phyloP scores from a whole-genome alignment of 495 filamentous ascomycete species.

The Tuber calosporum region DNA sequence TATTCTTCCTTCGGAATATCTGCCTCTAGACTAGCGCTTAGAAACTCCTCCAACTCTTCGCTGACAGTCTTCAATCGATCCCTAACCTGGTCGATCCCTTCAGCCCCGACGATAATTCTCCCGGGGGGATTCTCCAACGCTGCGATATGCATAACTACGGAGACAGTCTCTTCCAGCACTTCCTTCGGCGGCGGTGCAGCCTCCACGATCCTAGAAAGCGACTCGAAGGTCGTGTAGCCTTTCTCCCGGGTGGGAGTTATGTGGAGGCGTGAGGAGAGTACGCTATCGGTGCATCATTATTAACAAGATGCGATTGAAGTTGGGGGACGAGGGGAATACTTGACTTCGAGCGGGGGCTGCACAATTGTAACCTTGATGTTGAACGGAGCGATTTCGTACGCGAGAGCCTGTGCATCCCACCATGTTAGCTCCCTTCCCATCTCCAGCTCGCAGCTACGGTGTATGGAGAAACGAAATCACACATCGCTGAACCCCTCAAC shows the following conservation, averaged over 20 bases:
- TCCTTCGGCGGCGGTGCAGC: slow-evolving; percentile 12
- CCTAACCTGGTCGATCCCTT: slow-evolving; percentile 80
- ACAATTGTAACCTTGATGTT: slow-evolving; percentile 94
- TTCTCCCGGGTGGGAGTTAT: slow-evolving; percentile 16
- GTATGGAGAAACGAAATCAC: slow-evolving; percentile 18
- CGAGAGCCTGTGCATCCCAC: slow-evolving; percentile 55
- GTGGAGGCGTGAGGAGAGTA: slow-evolving; percentile 27
- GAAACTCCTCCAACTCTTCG: slow-evolving; percentile 92
- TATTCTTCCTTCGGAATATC: slow-evolving; percentile 43
- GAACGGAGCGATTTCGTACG: slow-evolving; percentile 95
- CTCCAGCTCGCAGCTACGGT: not conserved
- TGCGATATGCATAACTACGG: slow-evolving; percentile 81
- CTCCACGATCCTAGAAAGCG: not conserved
- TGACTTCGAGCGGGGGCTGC: slow-evolving; percentile 61
- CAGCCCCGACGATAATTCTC: slow-evolving; percentile 85
- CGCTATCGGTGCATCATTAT: slow-evolving; percentile 13
- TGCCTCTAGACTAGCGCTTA: slow-evolving; percentile 76
- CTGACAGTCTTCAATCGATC: slow-evolving; percentile 95
- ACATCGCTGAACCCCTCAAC: slow-evolving; percentile 94
- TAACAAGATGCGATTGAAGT: not conserved
- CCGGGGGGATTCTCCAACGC: slow-evolving; percentile 94
- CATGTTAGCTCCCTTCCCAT: not conserved
- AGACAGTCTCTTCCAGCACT: slow-evolving; percentile 62
- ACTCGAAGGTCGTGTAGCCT: slow-evolving; percentile 16
- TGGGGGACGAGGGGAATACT: slow-evolving; percentile 14